Conservation (phyloP, 2,329 filamentous ascomycete species). For the Epichloe gansuensis region DNA sequence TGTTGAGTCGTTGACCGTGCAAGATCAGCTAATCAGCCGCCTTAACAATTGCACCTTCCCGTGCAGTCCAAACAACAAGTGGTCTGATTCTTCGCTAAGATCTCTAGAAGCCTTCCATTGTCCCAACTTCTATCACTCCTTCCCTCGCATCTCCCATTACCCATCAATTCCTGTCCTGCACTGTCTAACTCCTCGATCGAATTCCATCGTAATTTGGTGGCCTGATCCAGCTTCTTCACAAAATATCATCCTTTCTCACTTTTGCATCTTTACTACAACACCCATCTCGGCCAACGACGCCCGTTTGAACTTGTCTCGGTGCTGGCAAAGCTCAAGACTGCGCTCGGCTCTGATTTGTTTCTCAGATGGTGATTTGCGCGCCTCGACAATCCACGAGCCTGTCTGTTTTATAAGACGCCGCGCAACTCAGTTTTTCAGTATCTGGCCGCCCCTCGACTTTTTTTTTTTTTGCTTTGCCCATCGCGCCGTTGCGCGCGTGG, state of each 20-base stretch:
- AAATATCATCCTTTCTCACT: background rate
- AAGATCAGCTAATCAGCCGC: background rate
- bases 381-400: background rate
- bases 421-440: background rate
- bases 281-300: background rate
- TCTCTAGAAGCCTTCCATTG: constrained; percentile 17
- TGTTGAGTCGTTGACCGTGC: background rate
- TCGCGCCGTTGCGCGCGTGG: constrained; percentile 1
- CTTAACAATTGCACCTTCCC: background rate
- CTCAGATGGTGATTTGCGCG: background rate
- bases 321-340: background rate
- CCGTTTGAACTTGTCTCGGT: background rate
- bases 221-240: background rate
- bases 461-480: background rate
- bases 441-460: background rate
- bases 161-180: background rate
- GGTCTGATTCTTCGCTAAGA: constrained; percentile 14
- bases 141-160: constrained; percentile 4
- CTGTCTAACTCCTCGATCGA: background rate
- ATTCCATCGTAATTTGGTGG: background rate
- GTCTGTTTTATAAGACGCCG: background rate
- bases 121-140: constrained; percentile 4
- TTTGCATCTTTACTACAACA: background rate
- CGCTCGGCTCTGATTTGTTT: background rate
- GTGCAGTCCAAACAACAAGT: background rate